A percentile compares a stretch with the other conserved stretches of the same genome.
These are phyloP conservation scores for Ogataea sp. DNA, from an alignment of 805 yeast species.

Conservation along the genomic window DNA sequence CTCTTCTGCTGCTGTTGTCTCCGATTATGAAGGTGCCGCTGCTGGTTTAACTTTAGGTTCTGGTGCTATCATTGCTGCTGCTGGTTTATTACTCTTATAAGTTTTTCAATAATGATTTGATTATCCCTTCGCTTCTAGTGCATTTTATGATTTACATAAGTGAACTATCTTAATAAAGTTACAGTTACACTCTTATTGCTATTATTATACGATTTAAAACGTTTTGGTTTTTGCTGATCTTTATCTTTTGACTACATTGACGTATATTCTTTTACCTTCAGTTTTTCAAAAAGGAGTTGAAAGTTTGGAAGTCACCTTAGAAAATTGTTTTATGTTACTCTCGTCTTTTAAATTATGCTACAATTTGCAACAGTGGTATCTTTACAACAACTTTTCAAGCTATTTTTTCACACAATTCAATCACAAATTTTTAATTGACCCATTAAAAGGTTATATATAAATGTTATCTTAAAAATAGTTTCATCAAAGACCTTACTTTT, in stretches of 20 bases:
- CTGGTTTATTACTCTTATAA: neutral
- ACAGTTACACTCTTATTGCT: neutral
- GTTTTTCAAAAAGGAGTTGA: neutral
- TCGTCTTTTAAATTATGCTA: neutral
- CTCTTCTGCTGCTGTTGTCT: constrained; percentile 2
- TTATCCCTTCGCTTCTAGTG: neutral
- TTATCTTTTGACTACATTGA: neutral
- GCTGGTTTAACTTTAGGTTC: neutral
- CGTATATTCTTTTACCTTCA: neutral
- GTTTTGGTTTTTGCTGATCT: neutral
- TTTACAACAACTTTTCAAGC: too few species aligned
- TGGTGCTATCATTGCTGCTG: neutral
- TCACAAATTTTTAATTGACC: too few species aligned
- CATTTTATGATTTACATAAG: too few species aligned
- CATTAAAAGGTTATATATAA: too few species aligned
- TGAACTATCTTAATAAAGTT: too few species aligned
- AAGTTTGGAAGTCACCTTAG: too few species aligned
- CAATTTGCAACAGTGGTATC: neutral
- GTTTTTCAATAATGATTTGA: neutral
- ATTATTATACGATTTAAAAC: neutral
- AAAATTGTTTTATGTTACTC: neutral
- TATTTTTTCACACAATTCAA: too few species aligned
- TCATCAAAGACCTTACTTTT: too few species aligned
- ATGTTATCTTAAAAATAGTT: too few species aligned
- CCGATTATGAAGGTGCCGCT: constrained; percentile 1